These are phyloP conservation scores for Trichosporon sp. DNA, from an alignment of 1,284 basidiomycete genomes.

Conservation along the genomic window DNA sequence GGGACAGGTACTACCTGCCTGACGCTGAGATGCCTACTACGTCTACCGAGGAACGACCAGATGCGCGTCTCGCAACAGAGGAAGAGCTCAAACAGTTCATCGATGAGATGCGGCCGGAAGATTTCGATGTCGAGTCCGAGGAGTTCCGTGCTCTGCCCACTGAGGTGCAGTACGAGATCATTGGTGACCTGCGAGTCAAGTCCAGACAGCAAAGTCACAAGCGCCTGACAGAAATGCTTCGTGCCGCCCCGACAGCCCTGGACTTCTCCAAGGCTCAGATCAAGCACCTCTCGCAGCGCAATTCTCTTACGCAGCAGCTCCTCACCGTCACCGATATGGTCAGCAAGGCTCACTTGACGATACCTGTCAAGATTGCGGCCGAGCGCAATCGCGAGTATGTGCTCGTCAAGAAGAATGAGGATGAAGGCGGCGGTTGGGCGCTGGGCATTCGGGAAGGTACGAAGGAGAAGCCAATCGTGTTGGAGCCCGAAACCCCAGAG, in stretches of 20 bases:
- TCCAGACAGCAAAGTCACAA: conserved; percentile 90
- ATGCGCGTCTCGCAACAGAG: conserved; percentile 87
- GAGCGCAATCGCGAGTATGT: conserved; percentile 92
- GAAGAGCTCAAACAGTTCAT: conserved; percentile 85
- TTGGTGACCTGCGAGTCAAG: conserved; percentile 87
- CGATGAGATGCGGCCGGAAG: conserved; percentile 84
- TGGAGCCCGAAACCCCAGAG: conserved; percentile 47
- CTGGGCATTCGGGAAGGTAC: conserved; percentile 78
- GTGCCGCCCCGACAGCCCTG: conserved; percentile 70
- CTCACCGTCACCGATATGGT: conserved; percentile 88
- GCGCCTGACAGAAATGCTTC: conserved; percentile 85
- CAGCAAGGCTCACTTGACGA: conserved; percentile 74
- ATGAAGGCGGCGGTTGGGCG: conserved; percentile 82
- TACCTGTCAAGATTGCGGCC: conserved; percentile 87
- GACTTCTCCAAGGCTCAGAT: conserved; percentile 97
- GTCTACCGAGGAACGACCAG: conserved; percentile 57
- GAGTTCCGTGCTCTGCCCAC: conserved; percentile 91
- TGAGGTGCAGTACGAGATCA: conserved; percentile 96
- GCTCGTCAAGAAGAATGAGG: conserved; percentile 76
- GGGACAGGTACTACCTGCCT: conserved; percentile 74
- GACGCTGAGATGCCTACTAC: conserved; percentile 54
- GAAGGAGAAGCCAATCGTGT: conserved; percentile 74
- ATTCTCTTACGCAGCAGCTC: conserved; percentile 90
- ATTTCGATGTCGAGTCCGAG: conserved; percentile 79
- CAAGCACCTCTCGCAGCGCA: conserved; percentile 79